A percentile compares a stretch with the other conserved stretches of the same genome.
Conservation (phyloP, 352 stramenopile species). For the Phytophthora podocarpi region DNA sequence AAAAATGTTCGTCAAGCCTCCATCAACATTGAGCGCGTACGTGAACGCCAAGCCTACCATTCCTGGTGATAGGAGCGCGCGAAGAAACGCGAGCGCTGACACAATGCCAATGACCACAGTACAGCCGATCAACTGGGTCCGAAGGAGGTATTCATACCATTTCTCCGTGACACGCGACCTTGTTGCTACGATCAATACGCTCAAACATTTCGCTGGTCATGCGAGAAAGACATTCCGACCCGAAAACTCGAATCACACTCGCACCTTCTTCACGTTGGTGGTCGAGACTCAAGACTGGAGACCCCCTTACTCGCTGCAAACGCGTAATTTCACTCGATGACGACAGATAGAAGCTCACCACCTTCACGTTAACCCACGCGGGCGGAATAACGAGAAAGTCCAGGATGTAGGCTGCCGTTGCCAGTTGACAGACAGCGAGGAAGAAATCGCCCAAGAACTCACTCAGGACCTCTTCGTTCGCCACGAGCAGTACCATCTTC, state of each 20-base stretch:
- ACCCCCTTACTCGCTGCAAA: slow-evolving; percentile 40
- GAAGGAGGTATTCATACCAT: slow-evolving; percentile 57
- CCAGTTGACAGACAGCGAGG: slow-evolving; percentile 71
- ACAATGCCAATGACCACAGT: slow-evolving; percentile 42
- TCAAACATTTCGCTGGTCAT: slow-evolving; percentile 25
- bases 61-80: slow-evolving; percentile 45
- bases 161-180: slow-evolving; percentile 25
- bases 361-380: slow-evolving; percentile 78
- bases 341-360: slow-evolving; percentile 41
- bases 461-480: too few relatives aligned
- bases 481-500: too few relatives aligned
- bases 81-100: slow-evolving; percentile 40
- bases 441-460: too few relatives aligned
- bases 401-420: slow-evolving; percentile 72
- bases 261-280: slow-evolving; percentile 37
- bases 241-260: slow-evolving; percentile 44
- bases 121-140: slow-evolving; percentile 51
- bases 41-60: slow-evolving; percentile 87
- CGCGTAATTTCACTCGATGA: slow-evolving; percentile 51
- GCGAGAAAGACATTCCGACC: slow-evolving; percentile 17
- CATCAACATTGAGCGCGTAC: slow-evolving; percentile 86
- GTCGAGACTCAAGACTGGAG: slow-evolving; percentile 49
- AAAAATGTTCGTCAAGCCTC: too few relatives aligned
- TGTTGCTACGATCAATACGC: slow-evolving; percentile 37
- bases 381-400: slow-evolving; percentile 84